Conservation (phyloP, 768 basidiomycete species). For the Hypholoma sublateritium region DNA sequence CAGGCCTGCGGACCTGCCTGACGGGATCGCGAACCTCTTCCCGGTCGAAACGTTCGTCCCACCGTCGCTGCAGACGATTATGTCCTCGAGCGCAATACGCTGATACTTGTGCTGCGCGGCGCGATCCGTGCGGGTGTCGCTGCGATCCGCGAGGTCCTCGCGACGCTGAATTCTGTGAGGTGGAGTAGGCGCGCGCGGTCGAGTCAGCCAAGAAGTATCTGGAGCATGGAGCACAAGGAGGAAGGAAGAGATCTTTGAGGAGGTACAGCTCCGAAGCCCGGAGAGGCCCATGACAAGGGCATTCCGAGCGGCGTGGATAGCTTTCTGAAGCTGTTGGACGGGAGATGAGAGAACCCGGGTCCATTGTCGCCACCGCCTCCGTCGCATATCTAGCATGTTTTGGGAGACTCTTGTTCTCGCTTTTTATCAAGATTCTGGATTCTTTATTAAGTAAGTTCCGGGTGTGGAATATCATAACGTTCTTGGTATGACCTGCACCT, state of each 20-base stretch:
- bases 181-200: constrained; percentile 42
- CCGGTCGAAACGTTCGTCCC: constrained; percentile 38
- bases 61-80: constrained; percentile 4
- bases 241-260: constrained; percentile 15
- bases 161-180: constrained; percentile 68
- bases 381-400: not conserved
- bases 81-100: constrained; percentile 27
- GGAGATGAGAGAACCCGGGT: constrained; percentile 36
- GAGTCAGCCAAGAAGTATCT: constrained; percentile 37
- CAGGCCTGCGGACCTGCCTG: constrained; percentile 62
- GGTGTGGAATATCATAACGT: too few relatives aligned
- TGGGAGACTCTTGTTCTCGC: too few relatives aligned
- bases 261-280: constrained; percentile 56
- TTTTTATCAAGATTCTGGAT: too few relatives aligned
- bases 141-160: constrained; percentile 37
- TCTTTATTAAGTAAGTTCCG: too few relatives aligned
- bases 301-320: constrained; percentile 76
- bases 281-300: constrained; percentile 76
- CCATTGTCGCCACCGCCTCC: not conserved
- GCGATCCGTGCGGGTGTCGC: constrained; percentile 51
- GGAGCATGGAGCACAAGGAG: constrained; percentile 20
- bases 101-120: constrained; percentile 60
- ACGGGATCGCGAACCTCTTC: constrained; percentile 82
- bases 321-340: constrained; percentile 58
- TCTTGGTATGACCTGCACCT: too few relatives aligned